Conservation (phyloP, 306 rosid genomes). For the Medicago arabica region DNA sequence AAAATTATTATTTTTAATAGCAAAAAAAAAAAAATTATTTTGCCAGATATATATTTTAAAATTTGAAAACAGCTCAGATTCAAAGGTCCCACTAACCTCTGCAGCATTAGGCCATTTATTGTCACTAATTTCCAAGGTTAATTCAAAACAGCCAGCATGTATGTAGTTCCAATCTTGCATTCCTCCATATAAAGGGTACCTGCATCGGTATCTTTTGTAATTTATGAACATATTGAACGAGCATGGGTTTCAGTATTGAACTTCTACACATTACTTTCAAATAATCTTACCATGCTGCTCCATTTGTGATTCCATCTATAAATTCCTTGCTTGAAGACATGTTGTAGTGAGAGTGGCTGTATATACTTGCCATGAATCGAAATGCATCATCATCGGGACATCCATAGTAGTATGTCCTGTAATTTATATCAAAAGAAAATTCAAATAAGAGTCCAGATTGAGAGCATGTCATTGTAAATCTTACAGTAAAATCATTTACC, state of each 20-base stretch:
- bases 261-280: conserved; percentile 39
- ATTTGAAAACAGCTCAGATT: conserved; percentile 20
- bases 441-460: conserved; percentile 22
- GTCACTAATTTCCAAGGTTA: conserved; percentile 89
- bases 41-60: not conserved
- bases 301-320: conserved; percentile 80
- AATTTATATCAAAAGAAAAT: conserved; percentile 46
- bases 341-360: conserved; percentile 86
- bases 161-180: conserved; percentile 99
- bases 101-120: conserved; percentile 89
- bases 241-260: conserved; percentile 24
- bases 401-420: conserved; percentile 76
- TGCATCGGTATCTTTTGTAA: conserved; percentile 52
- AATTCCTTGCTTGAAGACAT: conserved; percentile 91
- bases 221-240: conserved; percentile 34
- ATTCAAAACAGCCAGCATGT: conserved; percentile 86
- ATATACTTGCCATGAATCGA: conserved; percentile 80
- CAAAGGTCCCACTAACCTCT: conserved; percentile 63
- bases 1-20: not conserved
- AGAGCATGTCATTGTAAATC: conserved; percentile 13
- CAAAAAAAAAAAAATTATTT: not conserved
- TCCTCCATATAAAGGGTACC: conserved; percentile 98
- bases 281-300: conserved; percentile 82
- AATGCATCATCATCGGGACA: conserved; percentile 91
- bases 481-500: conserved; percentile 21